Base-by-base conservation (phyloP, 805 yeast genomes). In the Saccharomycopsis selenospora region DNA sequence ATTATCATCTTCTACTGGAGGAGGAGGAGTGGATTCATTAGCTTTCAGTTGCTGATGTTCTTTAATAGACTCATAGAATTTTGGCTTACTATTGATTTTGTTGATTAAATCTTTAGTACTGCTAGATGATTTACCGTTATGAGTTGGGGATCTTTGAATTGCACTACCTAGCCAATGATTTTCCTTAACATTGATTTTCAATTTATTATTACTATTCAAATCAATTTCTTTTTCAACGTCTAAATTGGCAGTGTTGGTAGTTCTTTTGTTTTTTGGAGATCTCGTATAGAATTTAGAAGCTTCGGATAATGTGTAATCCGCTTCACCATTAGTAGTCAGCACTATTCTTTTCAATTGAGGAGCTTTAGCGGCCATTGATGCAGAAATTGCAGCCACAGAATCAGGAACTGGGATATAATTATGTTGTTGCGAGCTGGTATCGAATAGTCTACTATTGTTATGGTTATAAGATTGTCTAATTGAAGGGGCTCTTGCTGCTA, bases 101-200 rank as follows among this genome's bases (percentile, higher is more conserved):
- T 36, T 26, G 25, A 52, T 20, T 6, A 46, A 13, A 5, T 44
- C 42, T n/a, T 46, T 36, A 11, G 43, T 30, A 14, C 38, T 20
- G 10, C 17, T 33, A 10, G n/a, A 14, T 17, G 7, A 6, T 17
- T 33, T 33, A 4, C 38, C 38, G 28, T 51, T 27, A 36, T 38
- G 46, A 11, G 53, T 52, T 10, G 55, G 55, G 6, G 51, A 40
- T 46, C 55, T 43, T 26, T 46, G 53, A 25, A 52, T 50, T 2
- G 55, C 54, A 40, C 48, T 44, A 5, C 54, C 54, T 8, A 50
- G 24, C 54, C 54, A 50, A 28, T 50, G 54, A 28, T 50, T 47
- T 30, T 50, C 54, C 25, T 48, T 50, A 13, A 50, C 48, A 11
- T 47, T 47, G 33, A 50, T 43, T 42, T 43, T 47, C 3, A 50